phyloP scores from a whole-genome alignment of 805 yeast genomes.

The Zygosaccharomyces pseudorouxii region DNA sequence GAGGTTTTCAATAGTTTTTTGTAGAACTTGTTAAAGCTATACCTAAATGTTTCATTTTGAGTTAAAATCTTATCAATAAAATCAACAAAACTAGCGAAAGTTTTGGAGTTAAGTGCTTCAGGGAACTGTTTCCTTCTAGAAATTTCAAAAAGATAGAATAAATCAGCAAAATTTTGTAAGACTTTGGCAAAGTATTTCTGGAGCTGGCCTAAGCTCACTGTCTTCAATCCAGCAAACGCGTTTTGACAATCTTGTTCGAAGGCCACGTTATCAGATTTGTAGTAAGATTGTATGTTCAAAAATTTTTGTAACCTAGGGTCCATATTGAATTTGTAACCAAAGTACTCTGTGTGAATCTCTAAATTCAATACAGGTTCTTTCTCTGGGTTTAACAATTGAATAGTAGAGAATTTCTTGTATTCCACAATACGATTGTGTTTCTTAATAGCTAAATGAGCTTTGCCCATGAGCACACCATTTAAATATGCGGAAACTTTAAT shows the following conservation, averaged over 20 bases:
- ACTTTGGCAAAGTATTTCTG: constrained; percentile 59
- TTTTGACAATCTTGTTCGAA: constrained; percentile 37
- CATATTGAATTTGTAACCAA: constrained; percentile 62
- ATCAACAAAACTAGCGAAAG: constrained; percentile 56
- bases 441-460: constrained; percentile 49
- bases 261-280: constrained; percentile 14
- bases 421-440: constrained; percentile 45
- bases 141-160: constrained; percentile 29
- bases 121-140: constrained; percentile 16
- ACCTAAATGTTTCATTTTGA: constrained; percentile 58
- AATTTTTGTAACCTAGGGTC: constrained; percentile 52
- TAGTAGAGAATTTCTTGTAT: constrained; percentile 41
- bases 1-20: constrained; percentile 24
- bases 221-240: constrained; percentile 47
- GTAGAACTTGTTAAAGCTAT: constrained; percentile 50
- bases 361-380: constrained; percentile 41
- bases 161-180: constrained; percentile 38
- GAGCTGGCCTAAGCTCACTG: constrained; percentile 49
- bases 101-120: constrained; percentile 30
- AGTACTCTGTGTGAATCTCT: constrained; percentile 58
- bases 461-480: constrained; percentile 61
- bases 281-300: constrained; percentile 41
- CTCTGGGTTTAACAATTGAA: constrained; percentile 43
- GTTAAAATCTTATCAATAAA: constrained; percentile 60
- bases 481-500: constrained; percentile 52